These are phyloP conservation scores for Amoeboaphelidium protococcarum DNA, from an alignment of 371 early-diverging fungal species.

Conservation along the genomic window DNA sequence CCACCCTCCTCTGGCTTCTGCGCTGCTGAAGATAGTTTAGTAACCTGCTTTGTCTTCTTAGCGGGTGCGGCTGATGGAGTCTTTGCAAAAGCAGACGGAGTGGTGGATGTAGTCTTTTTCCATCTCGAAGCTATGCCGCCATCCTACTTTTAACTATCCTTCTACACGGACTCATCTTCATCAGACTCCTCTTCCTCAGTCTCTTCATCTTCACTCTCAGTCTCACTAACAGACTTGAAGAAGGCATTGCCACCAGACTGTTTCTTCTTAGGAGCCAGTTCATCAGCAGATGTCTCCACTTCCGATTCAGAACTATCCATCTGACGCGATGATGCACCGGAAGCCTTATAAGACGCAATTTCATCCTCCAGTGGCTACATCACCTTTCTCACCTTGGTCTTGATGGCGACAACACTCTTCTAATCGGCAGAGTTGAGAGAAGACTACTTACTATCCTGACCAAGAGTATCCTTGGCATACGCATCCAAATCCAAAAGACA, in stretches of 20 bases:
- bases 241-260: too few relatives aligned
- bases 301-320: not conserved
- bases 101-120: not conserved
- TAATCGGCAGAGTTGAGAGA: too few relatives aligned
- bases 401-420: too few relatives aligned
- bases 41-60: not conserved
- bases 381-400: conserved; percentile 3
- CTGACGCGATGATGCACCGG: not conserved
- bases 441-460: too few relatives aligned
- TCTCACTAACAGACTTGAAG: not conserved
- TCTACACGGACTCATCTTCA: too few relatives aligned
- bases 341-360: not conserved
- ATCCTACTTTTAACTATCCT: too few relatives aligned
- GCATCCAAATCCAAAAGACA: too few relatives aligned
- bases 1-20: conserved; percentile 26
- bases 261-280: too few relatives aligned
- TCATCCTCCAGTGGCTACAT: conserved; percentile 3
- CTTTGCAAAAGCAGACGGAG: not conserved
- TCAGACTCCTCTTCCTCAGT: conserved; percentile 3
- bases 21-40: conserved; percentile 62
- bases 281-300: not conserved
- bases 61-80: not conserved
- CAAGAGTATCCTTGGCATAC: too few relatives aligned
- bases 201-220: conserved; percentile 5
- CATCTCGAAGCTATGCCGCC: too few relatives aligned